Conservation (phyloP, 148 eudicot genomes). For the Rhododendron molle region DNA sequence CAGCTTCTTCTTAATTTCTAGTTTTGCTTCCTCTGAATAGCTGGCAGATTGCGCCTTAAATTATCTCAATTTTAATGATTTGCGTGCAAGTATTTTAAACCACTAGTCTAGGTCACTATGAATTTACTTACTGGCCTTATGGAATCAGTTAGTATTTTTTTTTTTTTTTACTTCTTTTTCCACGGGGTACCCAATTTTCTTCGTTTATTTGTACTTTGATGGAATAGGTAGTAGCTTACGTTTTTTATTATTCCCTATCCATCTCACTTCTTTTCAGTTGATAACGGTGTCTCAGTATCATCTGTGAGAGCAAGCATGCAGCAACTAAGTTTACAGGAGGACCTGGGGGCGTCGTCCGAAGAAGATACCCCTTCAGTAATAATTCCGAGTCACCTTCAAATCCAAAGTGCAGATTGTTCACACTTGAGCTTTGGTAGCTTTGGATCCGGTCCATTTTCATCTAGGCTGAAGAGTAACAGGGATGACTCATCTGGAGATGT, state of each 20-base stretch:
- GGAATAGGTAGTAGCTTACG: background rate
- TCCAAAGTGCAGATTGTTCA: conserved; percentile 65
- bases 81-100: background rate
- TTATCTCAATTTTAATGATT: background rate
- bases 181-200: background rate
- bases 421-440: conserved; percentile 98
- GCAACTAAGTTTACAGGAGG: conserved; percentile 54
- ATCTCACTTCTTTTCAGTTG: conserved; percentile 32
- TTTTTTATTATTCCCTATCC: background rate
- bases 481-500: conserved; percentile 50
- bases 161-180: background rate
- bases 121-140: background rate
- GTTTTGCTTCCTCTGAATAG: background rate
- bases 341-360: conserved; percentile 41
- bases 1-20: background rate
- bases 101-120: background rate
- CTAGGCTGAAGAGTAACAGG: conserved; percentile 33
- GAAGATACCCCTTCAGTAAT: conserved; percentile 71
- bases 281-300: conserved; percentile 46
- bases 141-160: background rate
- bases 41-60: background rate
- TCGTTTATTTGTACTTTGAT: background rate
- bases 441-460: conserved; percentile 52
- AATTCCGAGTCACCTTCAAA: conserved; percentile 86
- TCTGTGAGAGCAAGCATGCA: conserved; percentile 64